Percentiles rank a stretch among this genome's conserved stretches.
phyloP scores from a whole-genome alignment of 164 flowering plant genomes.

The Vitis amurensis region DNA sequence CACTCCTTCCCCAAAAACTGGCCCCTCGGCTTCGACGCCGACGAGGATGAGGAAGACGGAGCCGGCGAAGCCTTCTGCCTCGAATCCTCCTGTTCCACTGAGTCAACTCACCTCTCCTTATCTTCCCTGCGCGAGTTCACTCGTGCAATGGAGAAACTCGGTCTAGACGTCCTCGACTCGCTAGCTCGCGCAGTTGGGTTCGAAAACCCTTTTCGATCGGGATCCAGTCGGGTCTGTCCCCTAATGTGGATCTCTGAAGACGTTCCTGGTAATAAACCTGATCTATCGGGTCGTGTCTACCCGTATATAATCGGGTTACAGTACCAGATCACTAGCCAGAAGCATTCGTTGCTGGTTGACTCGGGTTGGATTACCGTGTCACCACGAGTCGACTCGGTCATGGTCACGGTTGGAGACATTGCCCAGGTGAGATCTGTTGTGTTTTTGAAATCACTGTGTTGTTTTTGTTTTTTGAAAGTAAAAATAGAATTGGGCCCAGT shows the following conservation, averaged over 20 bases:
- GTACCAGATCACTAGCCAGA: slow-evolving; percentile 50
- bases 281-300: slow-evolving; percentile 43
- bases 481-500: too few relatives aligned
- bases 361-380: slow-evolving; percentile 69
- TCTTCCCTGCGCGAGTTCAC: slow-evolving; percentile 44
- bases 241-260: slow-evolving; percentile 61
- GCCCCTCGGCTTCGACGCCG: slow-evolving; percentile 60
- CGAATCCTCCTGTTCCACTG: slow-evolving; percentile 32
- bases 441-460: neutral
- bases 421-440: slow-evolving; percentile 53
- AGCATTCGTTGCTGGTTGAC: slow-evolving; percentile 49
- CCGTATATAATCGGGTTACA: slow-evolving; percentile 68
- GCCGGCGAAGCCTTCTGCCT: slow-evolving; percentile 51
- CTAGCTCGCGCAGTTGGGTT: slow-evolving; percentile 49
- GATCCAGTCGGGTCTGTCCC: slow-evolving; percentile 32
- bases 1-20: slow-evolving; percentile 43
- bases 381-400: slow-evolving; percentile 53
- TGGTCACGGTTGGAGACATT: slow-evolving; percentile 81
- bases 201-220: slow-evolving; percentile 39
- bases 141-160: slow-evolving; percentile 53
- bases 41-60: slow-evolving; percentile 26
- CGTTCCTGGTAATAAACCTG: slow-evolving; percentile 20
- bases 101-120: slow-evolving; percentile 35
- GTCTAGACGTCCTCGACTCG: slow-evolving; percentile 42
- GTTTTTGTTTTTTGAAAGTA: neutral